Base-by-base conservation (phyloP, 225 moss, liverwort and hornwort species). In the Sphagnum tenellum region DNA sequence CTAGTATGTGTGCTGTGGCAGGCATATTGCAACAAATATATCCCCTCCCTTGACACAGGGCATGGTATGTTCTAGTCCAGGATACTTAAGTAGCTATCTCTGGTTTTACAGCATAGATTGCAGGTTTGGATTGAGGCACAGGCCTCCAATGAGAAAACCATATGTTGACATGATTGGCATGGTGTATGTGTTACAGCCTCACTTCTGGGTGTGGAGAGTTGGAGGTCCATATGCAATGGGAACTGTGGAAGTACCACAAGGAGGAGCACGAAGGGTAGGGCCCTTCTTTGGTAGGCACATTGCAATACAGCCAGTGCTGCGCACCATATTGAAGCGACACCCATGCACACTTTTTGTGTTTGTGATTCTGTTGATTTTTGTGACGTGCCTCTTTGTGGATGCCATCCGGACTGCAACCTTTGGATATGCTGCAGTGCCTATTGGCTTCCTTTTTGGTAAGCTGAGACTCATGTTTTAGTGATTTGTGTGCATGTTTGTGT, bases 361-460 rank as follows among this genome's bases (percentile, higher is more conserved):
- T 89, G 72, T 94, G 81, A 81, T 83, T 72, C 88, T 94, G 80
- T 84, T 94, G 80, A 89, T 69, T 70, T 94, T 91, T 62, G 91
- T 94, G 94, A 91, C 94, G 49, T 94, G 89, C 83, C 84, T 94
- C 66, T 94, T 94, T 80, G 83, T 94, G 78, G 82, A 88, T 82
- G 83, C 91, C 75, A 81, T 91, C 89, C 83, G 79, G 74, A 83
- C 89, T 65, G 78, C 91, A 54, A 82, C 91, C 73, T 86, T 91
- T 78, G 94, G 94, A 76, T 94, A 89, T 84, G 91, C 85, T 77
- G 94, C 91, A 67, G 91, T 91, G 94, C 94, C 94, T n/a, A 91
- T 94, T 68, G 94, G 94, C 66, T 94, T 94, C 80, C 78, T 94
- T 74, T 94, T 91, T 66, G 94, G 94, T 94, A 88, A 86, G 94